phyloP scores from a whole-genome alignment of 768 basidiomycete species.

The Mycena haematopus region DNA sequence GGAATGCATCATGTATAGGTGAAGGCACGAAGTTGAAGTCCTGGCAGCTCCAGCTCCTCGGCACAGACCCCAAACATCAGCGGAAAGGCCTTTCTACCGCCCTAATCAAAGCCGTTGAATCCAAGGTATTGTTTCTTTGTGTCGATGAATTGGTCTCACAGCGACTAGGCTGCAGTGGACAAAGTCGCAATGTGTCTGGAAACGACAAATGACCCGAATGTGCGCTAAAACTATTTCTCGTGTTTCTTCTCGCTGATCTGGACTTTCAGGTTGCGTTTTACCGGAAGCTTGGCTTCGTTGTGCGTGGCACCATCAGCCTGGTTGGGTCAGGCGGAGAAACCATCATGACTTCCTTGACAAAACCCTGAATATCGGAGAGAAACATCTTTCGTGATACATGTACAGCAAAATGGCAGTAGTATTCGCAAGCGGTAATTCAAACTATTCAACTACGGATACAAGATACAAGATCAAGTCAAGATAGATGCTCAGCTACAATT shows the following conservation, averaged over 20 bases:
- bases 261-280: conserved; percentile 17
- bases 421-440: not conserved
- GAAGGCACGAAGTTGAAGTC: conserved; percentile 18
- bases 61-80: conserved; percentile 22
- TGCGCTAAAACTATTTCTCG: not conserved
- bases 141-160: not conserved
- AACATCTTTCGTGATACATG: not conserved
- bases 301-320: conserved; percentile 16
- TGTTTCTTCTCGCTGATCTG: not conserved
- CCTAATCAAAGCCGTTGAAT: conserved; percentile 22
- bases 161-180: conserved; percentile 9
- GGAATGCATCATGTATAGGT: conserved; percentile 15
- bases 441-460: conserved; percentile 8
- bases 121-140: conserved; percentile 10
- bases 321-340: conserved; percentile 22
- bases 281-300: conserved; percentile 19
- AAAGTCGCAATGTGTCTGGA: conserved; percentile 19
- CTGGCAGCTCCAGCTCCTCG: conserved; percentile 27
- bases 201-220: conserved; percentile 25
- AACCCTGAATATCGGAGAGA: not conserved
- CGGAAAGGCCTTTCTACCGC: conserved; percentile 23
- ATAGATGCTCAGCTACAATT: conserved; percentile 15
- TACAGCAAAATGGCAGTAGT: not conserved
- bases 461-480: conserved; percentile 17
- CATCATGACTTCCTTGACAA: not conserved